Percentiles rank a stretch among this genome's conserved stretches.
phyloP scores from a whole-genome alignment of 2,329 filamentous ascomycete genomes.

The Raffaelea albimanens region DNA sequence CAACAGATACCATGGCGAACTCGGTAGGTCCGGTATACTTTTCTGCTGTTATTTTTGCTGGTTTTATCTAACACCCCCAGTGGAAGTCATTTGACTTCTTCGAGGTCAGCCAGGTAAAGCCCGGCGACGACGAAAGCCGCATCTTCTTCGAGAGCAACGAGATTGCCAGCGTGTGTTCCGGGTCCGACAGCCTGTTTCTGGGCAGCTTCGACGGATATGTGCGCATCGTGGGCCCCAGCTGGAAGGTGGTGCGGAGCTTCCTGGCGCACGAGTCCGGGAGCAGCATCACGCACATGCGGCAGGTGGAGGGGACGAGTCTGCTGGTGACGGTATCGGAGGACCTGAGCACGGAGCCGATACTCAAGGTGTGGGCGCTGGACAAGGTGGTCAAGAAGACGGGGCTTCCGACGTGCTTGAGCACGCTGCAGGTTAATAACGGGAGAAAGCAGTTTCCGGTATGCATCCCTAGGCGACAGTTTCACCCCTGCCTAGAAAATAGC shows the following conservation, averaged over 20 bases:
- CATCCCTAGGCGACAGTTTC: constrained; percentile 2
- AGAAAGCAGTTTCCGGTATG: constrained; percentile 83
- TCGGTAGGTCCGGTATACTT: constrained; percentile 16
- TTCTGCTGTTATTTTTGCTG: not conserved
- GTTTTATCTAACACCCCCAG: constrained; percentile 33
- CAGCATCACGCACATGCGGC: constrained; percentile 82
- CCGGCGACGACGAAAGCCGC: constrained; percentile 69
- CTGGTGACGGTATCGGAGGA: constrained; percentile 85
- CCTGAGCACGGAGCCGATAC: constrained; percentile 71
- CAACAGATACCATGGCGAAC: constrained; percentile 20
- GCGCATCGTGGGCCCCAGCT: constrained; percentile 76
- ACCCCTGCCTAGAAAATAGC: not conserved
- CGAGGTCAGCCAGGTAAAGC: constrained; percentile 77
- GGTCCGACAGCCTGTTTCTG: constrained; percentile 81
- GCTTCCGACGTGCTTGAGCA: constrained; percentile 78
- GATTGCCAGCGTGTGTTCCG: constrained; percentile 74
- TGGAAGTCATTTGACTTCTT: constrained; percentile 99
- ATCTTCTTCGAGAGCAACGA: constrained; percentile 74
- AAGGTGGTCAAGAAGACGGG: constrained; percentile 92
- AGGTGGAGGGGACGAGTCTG: constrained; percentile 77
- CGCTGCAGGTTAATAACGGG: constrained; percentile 77
- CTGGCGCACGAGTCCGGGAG: constrained; percentile 71
- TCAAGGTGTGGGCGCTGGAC: constrained; percentile 97
- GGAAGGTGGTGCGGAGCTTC: constrained; percentile 82
- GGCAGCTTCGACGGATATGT: constrained; percentile 79